Conservation (phyloP, 768 basidiomycete genomes). For the Termitomyces sp. region DNA sequence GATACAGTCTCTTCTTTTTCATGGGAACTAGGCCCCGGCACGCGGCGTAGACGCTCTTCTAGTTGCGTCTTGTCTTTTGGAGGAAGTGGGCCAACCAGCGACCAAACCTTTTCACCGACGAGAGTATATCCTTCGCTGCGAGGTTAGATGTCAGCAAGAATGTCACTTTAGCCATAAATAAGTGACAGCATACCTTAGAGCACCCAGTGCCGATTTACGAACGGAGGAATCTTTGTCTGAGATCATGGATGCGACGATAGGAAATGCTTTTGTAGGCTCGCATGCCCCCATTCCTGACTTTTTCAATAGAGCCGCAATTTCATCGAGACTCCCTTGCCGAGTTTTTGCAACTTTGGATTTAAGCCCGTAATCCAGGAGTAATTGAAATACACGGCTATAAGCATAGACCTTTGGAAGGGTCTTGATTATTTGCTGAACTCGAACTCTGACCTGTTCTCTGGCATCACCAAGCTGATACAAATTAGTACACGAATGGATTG, state of each 20-base stretch:
- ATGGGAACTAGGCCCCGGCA: conserved; percentile 59
- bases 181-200: conserved; percentile 55
- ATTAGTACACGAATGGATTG: not conserved
- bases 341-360: conserved; percentile 91
- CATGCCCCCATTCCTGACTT: conserved; percentile 80
- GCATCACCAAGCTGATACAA: conserved; percentile 83
- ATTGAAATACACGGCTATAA: conserved; percentile 85
- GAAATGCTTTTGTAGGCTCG: conserved; percentile 77
- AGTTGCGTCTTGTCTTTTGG: conserved; percentile 90
- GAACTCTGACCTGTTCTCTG: conserved; percentile 71
- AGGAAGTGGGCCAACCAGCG: conserved; percentile 65
- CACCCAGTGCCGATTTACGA: conserved; percentile 79
- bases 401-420: conserved; percentile 86
- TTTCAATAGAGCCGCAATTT: conserved; percentile 70
- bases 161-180: not conserved
- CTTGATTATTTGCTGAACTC: conserved; percentile 83
- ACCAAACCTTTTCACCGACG: conserved; percentile 84
- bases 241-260: conserved; percentile 71
- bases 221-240: conserved; percentile 88
- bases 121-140: conserved; percentile 75
- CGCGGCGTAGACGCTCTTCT: conserved; percentile 82
- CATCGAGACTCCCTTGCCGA: conserved; percentile 82
- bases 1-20: conserved; percentile 30
- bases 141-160: conserved; percentile 8
- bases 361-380: conserved; percentile 83